These are phyloP conservation scores for Pleurotus giganteus DNA, from an alignment of 768 basidiomycete species.

Conservation along the genomic window DNA sequence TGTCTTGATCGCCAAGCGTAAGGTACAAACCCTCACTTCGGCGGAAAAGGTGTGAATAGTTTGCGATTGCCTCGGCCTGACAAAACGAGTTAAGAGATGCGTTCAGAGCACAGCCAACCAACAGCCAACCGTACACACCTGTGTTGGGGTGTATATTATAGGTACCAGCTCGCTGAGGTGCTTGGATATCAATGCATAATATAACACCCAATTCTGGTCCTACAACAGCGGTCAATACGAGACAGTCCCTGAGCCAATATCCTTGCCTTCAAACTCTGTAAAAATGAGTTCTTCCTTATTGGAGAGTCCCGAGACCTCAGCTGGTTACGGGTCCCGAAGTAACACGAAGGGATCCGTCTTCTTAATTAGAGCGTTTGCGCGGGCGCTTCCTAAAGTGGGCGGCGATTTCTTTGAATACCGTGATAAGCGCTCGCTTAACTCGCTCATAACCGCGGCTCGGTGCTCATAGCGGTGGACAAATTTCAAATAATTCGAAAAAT, in stretches of 20 bases:
- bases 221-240: neutral
- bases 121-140: slow-evolving; percentile 41
- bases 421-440: no score
- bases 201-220: slow-evolving; percentile 83
- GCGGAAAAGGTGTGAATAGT: slow-evolving; percentile 83
- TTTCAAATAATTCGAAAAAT: no score
- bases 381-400: no score
- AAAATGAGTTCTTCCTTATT: slow-evolving; percentile 67
- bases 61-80: slow-evolving; percentile 76
- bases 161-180: slow-evolving; percentile 65
- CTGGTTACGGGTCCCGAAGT: no score
- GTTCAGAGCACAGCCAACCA: neutral
- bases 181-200: slow-evolving; percentile 61
- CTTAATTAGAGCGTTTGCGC: no score
- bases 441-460: no score
- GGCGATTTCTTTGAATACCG: no score
- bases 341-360: no score
- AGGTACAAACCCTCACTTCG: slow-evolving; percentile 77
- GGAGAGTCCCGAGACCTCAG: slow-evolving; percentile 32
- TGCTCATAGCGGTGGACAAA: no score
- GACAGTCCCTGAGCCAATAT: neutral
- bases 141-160: slow-evolving; percentile 82
- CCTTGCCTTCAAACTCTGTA: slow-evolving; percentile 57
- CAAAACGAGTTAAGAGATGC: neutral
- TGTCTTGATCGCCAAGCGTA: slow-evolving; percentile 52